Evolutionary conservation across 2,329 filamentous ascomycete species (phyloP).

Genomic region (Cladosporium sp.): DNA sequence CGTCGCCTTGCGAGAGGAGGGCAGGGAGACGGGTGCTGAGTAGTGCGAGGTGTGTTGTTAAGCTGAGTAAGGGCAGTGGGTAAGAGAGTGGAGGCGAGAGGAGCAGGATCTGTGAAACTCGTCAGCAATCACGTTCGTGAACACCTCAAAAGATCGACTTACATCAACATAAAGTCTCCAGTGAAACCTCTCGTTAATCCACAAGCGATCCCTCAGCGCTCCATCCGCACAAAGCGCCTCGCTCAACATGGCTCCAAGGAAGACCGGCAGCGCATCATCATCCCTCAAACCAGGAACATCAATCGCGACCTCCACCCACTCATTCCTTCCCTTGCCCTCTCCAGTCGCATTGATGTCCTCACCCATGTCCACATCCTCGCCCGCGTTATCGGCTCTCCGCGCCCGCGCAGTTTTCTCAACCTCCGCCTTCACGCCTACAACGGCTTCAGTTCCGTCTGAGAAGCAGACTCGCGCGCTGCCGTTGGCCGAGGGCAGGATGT

Average conservation of each 20-base stretch:
- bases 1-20: conserved; percentile 82
- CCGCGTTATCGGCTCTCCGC: conserved; percentile 25
- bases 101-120: conserved; percentile 67
- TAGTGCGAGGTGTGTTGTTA: conserved; percentile 90
- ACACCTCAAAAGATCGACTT: conserved; percentile 35
- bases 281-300: conserved; percentile 89
- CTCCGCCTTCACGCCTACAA: conserved; percentile 93
- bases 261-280: conserved; percentile 84
- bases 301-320: conserved; percentile 85
- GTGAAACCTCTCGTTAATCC: conserved; percentile 88
- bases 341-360: conserved; percentile 25
- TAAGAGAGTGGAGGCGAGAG: conserved; percentile 92
- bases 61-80: conserved; percentile 83
- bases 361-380: conserved; percentile 41
- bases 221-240: conserved; percentile 78
- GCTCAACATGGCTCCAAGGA: conserved; percentile 79
- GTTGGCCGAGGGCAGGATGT: conserved; percentile 83
- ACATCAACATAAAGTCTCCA: conserved; percentile 97
- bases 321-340: conserved; percentile 49
- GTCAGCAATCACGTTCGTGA: neutral
- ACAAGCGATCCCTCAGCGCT: conserved; percentile 63
- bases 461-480: conserved; percentile 92
- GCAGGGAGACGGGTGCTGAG: conserved; percentile 79
- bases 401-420: conserved; percentile 64
- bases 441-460: conserved; percentile 89